Evolutionary conservation across 495 filamentous ascomycete genomes (phyloP), one percentile per base, ranked within the genome.

Genomic region (Immersiella caudata): DNA sequence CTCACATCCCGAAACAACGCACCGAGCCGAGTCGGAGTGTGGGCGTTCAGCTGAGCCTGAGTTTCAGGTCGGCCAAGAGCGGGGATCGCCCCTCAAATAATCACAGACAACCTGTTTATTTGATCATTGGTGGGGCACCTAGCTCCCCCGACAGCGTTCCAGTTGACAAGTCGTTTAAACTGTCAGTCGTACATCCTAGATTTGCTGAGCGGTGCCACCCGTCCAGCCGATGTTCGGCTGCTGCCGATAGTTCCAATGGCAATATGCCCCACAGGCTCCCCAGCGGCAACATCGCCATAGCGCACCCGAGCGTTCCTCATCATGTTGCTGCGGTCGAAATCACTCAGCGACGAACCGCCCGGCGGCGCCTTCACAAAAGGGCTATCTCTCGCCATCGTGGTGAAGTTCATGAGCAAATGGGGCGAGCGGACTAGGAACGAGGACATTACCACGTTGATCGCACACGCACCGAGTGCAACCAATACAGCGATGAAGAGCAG

Each of bases 361-460:
- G 24, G 21, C 12, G 35, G 61, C n/a, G 27, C n/a, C 5, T n/a
- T 12, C 9, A 54, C 27, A 29, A 51, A 64, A 1, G 61, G 61
- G 21, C 50, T 64, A 21, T 64, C 61, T 54, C 61, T 11, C 21
- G 49, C 50, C 46, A 64, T 18, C 3, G 61, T 64, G 14, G 61
- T 26, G 24, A 64, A 64, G 49, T 64, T 64, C 61, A 64, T 64
- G 21, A 46, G 22, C 9, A 64, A 46, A 9, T 26, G 35, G 1
- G 61, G 61, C 1, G 46, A 22, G 16, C 40, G 61, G 12, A 64
- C 27, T 1, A 64, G 12, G 9, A 3, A 52, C 12, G 21, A 14
- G 3, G 49, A 22, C 14, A 64, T 40, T 4, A 54, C 49, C 36
- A 64, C 24, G 26, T 64, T 64, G 6, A 26, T 21, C 9, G 54